Evolutionary conservation across 2,329 filamentous ascomycete species (phyloP).

Genomic region (Colletotrichum camelliae): DNA sequence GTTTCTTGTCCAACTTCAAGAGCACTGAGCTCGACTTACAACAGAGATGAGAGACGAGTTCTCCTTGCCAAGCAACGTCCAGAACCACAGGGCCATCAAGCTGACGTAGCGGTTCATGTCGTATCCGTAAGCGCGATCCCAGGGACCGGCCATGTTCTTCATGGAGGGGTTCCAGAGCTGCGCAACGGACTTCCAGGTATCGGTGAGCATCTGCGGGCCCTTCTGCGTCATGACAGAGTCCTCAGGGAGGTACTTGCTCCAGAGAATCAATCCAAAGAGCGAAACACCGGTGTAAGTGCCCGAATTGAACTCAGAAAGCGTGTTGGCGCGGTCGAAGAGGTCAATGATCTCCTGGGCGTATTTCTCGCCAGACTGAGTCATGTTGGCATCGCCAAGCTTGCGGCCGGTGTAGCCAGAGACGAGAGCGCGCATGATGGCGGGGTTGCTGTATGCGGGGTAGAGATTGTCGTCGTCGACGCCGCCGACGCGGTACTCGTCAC

Average conservation of each 20-base stretch:
- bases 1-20: no score
- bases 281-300: constrained; percentile 69
- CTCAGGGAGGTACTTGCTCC: constrained; percentile 62
- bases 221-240: constrained; percentile 59
- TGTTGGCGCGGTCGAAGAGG: constrained; percentile 60
- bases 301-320: constrained; percentile 67
- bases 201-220: constrained; percentile 54
- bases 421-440: constrained; percentile 67
- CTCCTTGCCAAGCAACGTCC: constrained; percentile 60
- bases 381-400: constrained; percentile 58
- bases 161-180: constrained; percentile 63
- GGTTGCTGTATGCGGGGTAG: constrained; percentile 67
- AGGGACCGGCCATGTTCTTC: constrained; percentile 67
- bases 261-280: constrained; percentile 62
- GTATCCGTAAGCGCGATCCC: constrained; percentile 68
- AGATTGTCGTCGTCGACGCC: constrained; percentile 65
- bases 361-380: constrained; percentile 61
- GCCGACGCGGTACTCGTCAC: constrained; percentile 67
- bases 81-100: constrained; percentile 63
- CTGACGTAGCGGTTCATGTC: constrained; percentile 68
- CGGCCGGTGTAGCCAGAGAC: constrained; percentile 64
- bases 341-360: constrained; percentile 62
- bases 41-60: constrained; percentile 38
- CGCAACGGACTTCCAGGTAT: constrained; percentile 57
- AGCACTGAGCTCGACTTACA: constrained; percentile 17